Base-by-base conservation (phyloP, 306 rosid genomes). In the Rosa multiflora region DNA sequence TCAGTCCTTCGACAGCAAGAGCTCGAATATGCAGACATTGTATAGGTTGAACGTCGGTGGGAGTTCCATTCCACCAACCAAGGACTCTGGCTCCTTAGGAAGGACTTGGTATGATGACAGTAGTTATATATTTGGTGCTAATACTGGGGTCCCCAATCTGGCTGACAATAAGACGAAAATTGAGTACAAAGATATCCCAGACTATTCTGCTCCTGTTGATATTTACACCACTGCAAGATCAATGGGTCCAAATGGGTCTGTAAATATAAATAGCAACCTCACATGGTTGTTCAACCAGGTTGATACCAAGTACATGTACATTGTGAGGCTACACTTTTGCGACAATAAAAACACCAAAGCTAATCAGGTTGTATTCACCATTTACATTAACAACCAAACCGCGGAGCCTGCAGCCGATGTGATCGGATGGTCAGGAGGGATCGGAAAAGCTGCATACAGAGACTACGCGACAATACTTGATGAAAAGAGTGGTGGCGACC, bases 321-420 rank as follows among this genome's bases (percentile, higher is more conserved):
- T 87, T 40, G 79, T 87, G 79, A 84, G 90, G 70, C 76, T 87
- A 67, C 90, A 87, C 55, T 84, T 87, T n/a, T 84, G 90, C 71
- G 90, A 87, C 61, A 73, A 52, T 52, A n/a, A 35, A 29, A 32
- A 68, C 56, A 68, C 49, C 42, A 84, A 78, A 72, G 46, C 79
- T 18, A 87, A 87, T 58, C 86, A 87, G 74, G 42, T 87, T 3
- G 85, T 82, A 18, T 87, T 87, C 74, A 48, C 69, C 26, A 68
- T 84, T 69, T 79, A 49, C 80, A 80, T 87, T 52, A 87, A 87
- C 81, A 87, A 87, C 64, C 84, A 84, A 74, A 87, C 90, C 0
- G 86, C 88, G 0, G 79, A 79, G 14, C 8, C 49, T 3, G 62
- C 3, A 5, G 84, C 83, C 2, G 90, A 87, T 80, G 86, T 82